Base-by-base conservation (phyloP, 2,329 filamentous ascomycete genomes). In the Triangularia setosa region DNA sequence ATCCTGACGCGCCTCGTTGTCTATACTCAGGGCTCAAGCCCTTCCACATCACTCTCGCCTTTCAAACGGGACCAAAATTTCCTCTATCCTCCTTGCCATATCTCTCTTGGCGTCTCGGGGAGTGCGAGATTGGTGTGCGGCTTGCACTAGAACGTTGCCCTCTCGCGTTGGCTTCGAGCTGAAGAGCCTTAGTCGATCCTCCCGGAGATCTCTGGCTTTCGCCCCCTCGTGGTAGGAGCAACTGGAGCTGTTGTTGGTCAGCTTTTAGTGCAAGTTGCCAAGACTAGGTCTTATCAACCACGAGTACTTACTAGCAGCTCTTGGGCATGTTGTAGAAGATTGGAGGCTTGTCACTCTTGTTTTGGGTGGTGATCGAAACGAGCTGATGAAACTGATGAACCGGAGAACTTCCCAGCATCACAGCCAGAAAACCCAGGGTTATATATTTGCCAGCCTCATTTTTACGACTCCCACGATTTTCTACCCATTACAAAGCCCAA, bases 131-230 rank as follows among this genome's bases (percentile, higher is more conserved):
- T 33, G 35, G 28, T 66, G 52, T 27, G 59, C 23, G 3, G 56
- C 16, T 18, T 44, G 30, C 5, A 64, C 56, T 12, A 66, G 56
- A 24, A 62, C 61, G 56, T 66, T 66, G 23, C 62, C 62, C n/a
- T 66, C 48, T 30, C 61, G 57, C 21, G 35, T 40, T 16, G 64
- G 57, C 40, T 65, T 35, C 14, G 35, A 25, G 27, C 57, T 18
- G 58, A 60, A 65, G 21, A 9, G 33, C 16, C n/a, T 27, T 9
- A 65, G 33, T 2, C 64, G 48, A 14, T 48, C 44, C n/a, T 56
- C 25, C 21, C 35, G 33, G 57, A 24, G 9, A 1, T 59, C 30
- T 25, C 16, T 14, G 18, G 24, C 35, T 52, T 52, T 35, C n/a
- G 8, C 16, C 5, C 28, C 35, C 16, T 59, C 21, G 12, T 59